Percentiles rank a stretch among this genome's conserved stretches.
Conservation (phyloP, 805 yeast genomes). For the Saccharomyces mikatae region DNA sequence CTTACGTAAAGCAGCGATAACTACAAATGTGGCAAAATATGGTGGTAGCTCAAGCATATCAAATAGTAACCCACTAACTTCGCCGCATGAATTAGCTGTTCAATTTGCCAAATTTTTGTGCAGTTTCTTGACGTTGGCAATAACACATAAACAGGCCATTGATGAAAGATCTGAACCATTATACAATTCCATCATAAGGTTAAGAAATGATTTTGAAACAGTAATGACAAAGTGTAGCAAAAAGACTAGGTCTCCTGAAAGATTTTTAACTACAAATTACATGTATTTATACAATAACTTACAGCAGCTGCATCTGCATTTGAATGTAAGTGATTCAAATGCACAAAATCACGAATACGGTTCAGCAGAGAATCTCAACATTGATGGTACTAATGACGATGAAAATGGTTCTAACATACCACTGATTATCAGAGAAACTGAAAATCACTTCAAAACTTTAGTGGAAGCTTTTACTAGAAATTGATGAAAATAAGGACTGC, state of each 20-base stretch:
- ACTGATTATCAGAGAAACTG: conserved; percentile 25
- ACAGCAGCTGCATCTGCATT: conserved; percentile 16
- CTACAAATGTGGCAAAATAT: conserved; percentile 27
- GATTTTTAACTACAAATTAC: conserved; percentile 56
- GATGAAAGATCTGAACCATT: conserved; percentile 56
- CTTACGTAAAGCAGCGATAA: conserved; percentile 43
- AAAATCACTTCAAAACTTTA: conserved; percentile 22
- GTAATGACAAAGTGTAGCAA: conserved; percentile 62
- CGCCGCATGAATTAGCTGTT: conserved; percentile 64
- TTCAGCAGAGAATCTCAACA: not conserved
- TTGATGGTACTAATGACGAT: not conserved
- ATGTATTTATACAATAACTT: conserved; percentile 27
- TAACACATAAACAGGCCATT: conserved; percentile 25
- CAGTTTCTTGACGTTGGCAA: conserved; percentile 57
- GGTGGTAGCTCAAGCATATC: conserved; percentile 17
- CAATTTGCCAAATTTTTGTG: conserved; percentile 66
- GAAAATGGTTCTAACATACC: conserved; percentile 9
- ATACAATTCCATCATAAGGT: conserved; percentile 54
- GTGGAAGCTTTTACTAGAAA: conserved; percentile 24
- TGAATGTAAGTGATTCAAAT: conserved; percentile 8
- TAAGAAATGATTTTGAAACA: conserved; percentile 75
- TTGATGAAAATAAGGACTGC: conserved; percentile 7
- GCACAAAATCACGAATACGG: not conserved
- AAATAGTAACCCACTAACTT: conserved; percentile 24
- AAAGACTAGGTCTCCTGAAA: conserved; percentile 48